phyloP scores from a whole-genome alignment of 2,329 filamentous ascomycete genomes.

The Calonectria honghensis region DNA sequence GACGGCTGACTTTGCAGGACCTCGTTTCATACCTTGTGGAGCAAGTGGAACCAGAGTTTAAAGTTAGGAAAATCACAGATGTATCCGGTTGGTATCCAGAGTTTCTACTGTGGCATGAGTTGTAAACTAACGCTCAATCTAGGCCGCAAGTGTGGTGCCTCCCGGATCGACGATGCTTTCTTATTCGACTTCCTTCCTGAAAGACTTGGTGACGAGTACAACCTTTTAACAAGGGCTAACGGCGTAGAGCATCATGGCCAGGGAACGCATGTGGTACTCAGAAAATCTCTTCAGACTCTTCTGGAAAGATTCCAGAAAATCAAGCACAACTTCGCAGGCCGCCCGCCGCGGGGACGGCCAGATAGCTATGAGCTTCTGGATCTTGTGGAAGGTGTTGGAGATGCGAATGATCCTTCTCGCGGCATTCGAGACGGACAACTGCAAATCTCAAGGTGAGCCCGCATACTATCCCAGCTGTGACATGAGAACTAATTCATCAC shows the following conservation, averaged over 20 bases:
- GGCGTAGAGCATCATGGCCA: slow-evolving; percentile 15
- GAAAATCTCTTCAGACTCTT: slow-evolving; percentile 23
- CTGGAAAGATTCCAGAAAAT: slow-evolving; percentile 35
- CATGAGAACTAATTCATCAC: not conserved
- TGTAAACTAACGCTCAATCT: not conserved
- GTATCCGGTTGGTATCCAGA: slow-evolving; percentile 5
- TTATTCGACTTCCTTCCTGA: slow-evolving; percentile 36
- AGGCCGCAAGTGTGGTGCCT: slow-evolving; percentile 35
- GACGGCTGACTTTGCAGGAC: slow-evolving; percentile 24
- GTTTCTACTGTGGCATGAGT: fast-evolving
- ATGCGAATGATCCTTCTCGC: slow-evolving; percentile 15
- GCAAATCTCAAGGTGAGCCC: slow-evolving; percentile 33
- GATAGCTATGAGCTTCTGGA: slow-evolving; percentile 30
- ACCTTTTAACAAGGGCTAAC: not conserved
- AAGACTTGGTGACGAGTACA: slow-evolving; percentile 31
- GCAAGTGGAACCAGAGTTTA: slow-evolving; percentile 31
- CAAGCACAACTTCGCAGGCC: slow-evolving; percentile 38
- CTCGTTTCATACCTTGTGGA: slow-evolving; percentile 39
- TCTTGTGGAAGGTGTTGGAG: slow-evolving; percentile 25
- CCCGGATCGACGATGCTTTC: slow-evolving; percentile 39
- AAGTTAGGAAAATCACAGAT: slow-evolving; percentile 30
- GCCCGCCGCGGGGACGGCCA: not conserved
- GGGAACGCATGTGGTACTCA: slow-evolving; percentile 34
- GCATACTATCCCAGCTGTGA: too few species aligned
- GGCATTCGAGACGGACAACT: slow-evolving; percentile 39